Conservation (phyloP, 306 rosid genomes). For the Rubus parviflorus region DNA sequence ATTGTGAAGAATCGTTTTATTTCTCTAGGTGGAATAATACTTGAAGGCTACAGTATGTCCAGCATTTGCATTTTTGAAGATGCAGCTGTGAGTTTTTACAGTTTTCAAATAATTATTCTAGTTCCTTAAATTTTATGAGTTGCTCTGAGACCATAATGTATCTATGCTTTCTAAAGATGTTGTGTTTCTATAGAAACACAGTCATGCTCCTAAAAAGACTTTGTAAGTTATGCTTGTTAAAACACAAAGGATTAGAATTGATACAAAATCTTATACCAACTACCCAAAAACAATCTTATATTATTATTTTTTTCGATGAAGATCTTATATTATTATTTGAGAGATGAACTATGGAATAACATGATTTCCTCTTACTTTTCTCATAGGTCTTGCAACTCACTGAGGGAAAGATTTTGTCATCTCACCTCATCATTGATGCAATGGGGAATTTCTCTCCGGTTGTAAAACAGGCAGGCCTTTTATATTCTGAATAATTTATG, state of each 20-base stretch:
- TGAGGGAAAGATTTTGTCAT: slow-evolving; percentile 62
- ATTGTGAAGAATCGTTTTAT: slow-evolving; percentile 74
- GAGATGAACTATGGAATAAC: slow-evolving; percentile 9
- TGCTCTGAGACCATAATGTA: background rate
- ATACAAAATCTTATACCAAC: background rate
- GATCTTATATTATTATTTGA: too few relatives aligned
- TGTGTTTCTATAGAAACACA: background rate
- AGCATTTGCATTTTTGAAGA: slow-evolving; percentile 65
- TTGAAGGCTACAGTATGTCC: slow-evolving; percentile 66
- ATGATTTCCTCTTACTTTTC: slow-evolving; percentile 14
- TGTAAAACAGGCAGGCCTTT: slow-evolving; percentile 72
- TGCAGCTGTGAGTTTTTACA: slow-evolving; percentile 71
- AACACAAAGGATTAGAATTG: background rate
- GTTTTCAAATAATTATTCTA: slow-evolving; percentile 19
- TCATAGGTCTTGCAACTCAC: slow-evolving; percentile 62
- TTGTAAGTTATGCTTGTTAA: background rate
- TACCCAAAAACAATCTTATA: background rate
- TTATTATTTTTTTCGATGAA: too few relatives aligned
- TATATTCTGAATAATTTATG: background rate
- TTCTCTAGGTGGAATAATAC: slow-evolving; percentile 77
- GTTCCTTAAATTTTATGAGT: slow-evolving; percentile 19
- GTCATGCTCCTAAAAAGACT: background rate
- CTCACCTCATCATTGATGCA: slow-evolving; percentile 83
- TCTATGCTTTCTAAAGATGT: background rate
- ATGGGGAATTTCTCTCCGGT: slow-evolving; percentile 98